Base-by-base conservation (phyloP, 768 basidiomycete species). In the Lactarius trivialis region DNA sequence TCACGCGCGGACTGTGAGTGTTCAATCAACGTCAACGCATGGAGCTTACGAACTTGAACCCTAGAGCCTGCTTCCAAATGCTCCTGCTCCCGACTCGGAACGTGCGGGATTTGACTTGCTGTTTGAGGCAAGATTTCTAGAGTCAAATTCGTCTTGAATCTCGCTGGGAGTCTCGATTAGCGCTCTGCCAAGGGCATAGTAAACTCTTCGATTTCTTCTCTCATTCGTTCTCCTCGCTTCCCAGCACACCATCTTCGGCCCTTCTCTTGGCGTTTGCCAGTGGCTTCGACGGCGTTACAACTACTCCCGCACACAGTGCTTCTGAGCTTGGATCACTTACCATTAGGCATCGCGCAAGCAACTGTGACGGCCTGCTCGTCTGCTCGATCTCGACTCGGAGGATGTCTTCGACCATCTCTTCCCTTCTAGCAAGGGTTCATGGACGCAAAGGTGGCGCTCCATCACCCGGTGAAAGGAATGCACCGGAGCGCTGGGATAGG, bases 321-420 rank as follows among this genome's bases (percentile, higher is more conserved):
- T 56, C 69, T 65, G 79, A 80, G 67, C 73, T 68, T 80, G 78
- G 78, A 72, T 81, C 60, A 75, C 76, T 53, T 82, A 79, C 72
- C 76, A 78, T 66, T 76, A 80, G 65, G 73, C 71, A 48, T 82
- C 79, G 48, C 78, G 79, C 50, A 71, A 67, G 26, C 71, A 74
- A 69, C 30, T 6, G 30, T 30, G 30, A 30, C 73, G 73, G 65
- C 73, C 76, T 64, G 72, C 74, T 51, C 71, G 73, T 61, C 71
- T 81, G 28, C 45, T 66, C 49, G 79, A 79, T 69, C 68, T 82
- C 63, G 80, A 30, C 30, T 30, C 30, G 30, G 30, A 81, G 68
- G 79, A 80, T 60, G 76, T 81, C 9, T 74, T 81, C 34, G 79
- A 80, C 34, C 76, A 75, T 53, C 69, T 72, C 45, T 81, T 80